Base-by-base conservation (phyloP, 192 early-diverging fungal species). In the Backusella macrospora region DNA sequence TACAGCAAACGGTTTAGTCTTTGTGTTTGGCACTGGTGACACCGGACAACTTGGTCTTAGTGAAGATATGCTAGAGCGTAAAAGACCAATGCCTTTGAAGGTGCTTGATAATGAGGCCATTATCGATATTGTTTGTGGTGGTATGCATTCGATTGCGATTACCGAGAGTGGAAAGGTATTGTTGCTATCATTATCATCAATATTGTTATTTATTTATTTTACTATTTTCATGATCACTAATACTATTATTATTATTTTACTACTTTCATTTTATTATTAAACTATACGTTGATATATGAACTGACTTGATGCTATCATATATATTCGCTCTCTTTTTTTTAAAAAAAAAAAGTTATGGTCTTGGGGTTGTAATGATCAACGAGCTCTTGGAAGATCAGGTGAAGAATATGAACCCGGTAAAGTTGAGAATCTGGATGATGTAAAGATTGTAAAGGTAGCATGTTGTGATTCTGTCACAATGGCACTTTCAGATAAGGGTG, bases 291-390 rank as follows among this genome's bases (percentile, higher is more conserved):
- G 2, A 34, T 34, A 34, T 34, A 34, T 34, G 29, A n/a, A n/a
- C n/a, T n/a, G n/a, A n/a, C n/a, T n/a, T n/a, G n/a, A n/a, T n/a
- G n/a, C n/a, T n/a, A n/a, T n/a, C n/a, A n/a, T n/a, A n/a, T n/a
- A n/a, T n/a, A n/a, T n/a, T n/a, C n/a, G n/a, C n/a, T n/a, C n/a
- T n/a, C n/a, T n/a, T 59, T 59, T 55, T 21, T 18, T 23, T 43
- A 43, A 43, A 43, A 6, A 26, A 52, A 42, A 43, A 44, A 78
- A 88, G 88, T 76, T 98, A 64, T 98, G 89, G 82, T 92, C 92
- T 55, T 98, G 97, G 97, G 97, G 97, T 0, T 96, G 96, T 84
- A 97, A 97, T 80, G 97, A 98, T 83, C 91, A 98, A 73, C 81
- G 84, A 64, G 93, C 93, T 14, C 85, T 99, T n/a, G 96, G 92